phyloP scores from a whole-genome alignment of 441 rosid genomes.

The Pelargonium australe region DNA sequence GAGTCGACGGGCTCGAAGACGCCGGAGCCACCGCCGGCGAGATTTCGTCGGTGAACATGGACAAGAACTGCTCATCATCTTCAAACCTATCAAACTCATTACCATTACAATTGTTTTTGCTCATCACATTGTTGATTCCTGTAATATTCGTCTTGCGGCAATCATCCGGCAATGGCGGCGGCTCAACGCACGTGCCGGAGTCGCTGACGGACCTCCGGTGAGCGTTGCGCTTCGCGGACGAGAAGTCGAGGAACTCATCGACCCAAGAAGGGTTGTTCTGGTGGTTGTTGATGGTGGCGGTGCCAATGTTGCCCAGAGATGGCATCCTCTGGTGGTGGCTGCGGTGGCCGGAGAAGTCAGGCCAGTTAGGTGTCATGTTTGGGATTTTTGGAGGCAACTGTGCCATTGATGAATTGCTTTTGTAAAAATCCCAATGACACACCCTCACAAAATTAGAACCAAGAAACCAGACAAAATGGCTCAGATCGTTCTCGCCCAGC shows the following conservation, averaged over 20 bases:
- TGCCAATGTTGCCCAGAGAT: not conserved
- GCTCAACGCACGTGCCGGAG: slow-evolving; percentile 20
- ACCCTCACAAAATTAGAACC: not conserved
- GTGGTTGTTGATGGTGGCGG: slow-evolving; percentile 20
- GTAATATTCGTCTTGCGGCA: not conserved
- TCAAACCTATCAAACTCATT: slow-evolving; percentile 46
- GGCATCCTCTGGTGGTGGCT: slow-evolving; percentile 12
- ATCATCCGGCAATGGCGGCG: not conserved
- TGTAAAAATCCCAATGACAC: not conserved
- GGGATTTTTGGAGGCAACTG: slow-evolving; percentile 8
- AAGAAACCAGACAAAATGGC: too few species aligned
- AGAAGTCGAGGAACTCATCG: slow-evolving; percentile 91
- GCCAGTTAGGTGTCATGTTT: not conserved
- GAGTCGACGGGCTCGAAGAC: slow-evolving; percentile 8
- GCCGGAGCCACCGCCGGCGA: slow-evolving; percentile 11
- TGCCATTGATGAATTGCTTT: not conserved
- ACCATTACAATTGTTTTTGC: not conserved
- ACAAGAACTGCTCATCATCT: slow-evolving; percentile 59
- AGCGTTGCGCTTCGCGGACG: slow-evolving; percentile 52
- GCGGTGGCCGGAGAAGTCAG: not conserved
- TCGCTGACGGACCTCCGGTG: slow-evolving; percentile 87
- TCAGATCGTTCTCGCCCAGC: too few species aligned
- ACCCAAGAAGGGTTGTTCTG: slow-evolving; percentile 51
- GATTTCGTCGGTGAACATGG: slow-evolving; percentile 41
- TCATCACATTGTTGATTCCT: not conserved